A percentile compares a stretch with the other conserved stretches of the same genome.
These are phyloP conservation scores for Phytophthora ohioensis DNA, from an alignment of 352 stramenopile genomes.

Conservation along the genomic window DNA sequence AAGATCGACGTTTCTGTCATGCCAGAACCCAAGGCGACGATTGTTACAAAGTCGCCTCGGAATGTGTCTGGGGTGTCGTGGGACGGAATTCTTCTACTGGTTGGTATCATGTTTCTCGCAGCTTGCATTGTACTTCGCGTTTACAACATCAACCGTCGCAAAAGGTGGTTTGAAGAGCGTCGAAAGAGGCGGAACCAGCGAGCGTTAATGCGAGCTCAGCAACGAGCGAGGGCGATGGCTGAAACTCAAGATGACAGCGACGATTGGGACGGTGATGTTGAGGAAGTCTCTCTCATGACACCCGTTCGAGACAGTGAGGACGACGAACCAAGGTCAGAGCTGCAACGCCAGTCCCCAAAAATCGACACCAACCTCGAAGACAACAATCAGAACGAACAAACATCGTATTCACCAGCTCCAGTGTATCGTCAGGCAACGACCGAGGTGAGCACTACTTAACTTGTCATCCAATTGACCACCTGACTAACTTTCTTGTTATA, in stretches of 20 bases:
- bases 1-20: constrained; percentile 2
- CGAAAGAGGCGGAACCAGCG: constrained; percentile 44
- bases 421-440: constrained; percentile 27
- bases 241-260: constrained; percentile 33
- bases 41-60: neutral
- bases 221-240: constrained; percentile 29
- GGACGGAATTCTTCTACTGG: constrained; percentile 50
- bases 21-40: neutral
- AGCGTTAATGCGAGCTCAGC: constrained; percentile 32
- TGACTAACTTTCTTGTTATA: constrained; percentile 10
- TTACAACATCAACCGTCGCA: constrained; percentile 60
- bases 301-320: constrained; percentile 29
- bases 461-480: neutral
- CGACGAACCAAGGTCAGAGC: constrained; percentile 34
- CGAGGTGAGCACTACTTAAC: constrained; percentile 29
- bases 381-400: constrained; percentile 20
- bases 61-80: constrained; percentile 45
- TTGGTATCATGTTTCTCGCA: constrained; percentile 52
- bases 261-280: constrained; percentile 40
- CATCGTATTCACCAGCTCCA: constrained; percentile 16
- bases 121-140: constrained; percentile 55
- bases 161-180: constrained; percentile 55
- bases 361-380: constrained; percentile 16
- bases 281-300: constrained; percentile 61
- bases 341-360: constrained; percentile 5